Evolutionary conservation across 129 eudicot species (phyloP), one percentile per base, ranked within the genome.

Genomic region (Artemisia argyi): DNA sequence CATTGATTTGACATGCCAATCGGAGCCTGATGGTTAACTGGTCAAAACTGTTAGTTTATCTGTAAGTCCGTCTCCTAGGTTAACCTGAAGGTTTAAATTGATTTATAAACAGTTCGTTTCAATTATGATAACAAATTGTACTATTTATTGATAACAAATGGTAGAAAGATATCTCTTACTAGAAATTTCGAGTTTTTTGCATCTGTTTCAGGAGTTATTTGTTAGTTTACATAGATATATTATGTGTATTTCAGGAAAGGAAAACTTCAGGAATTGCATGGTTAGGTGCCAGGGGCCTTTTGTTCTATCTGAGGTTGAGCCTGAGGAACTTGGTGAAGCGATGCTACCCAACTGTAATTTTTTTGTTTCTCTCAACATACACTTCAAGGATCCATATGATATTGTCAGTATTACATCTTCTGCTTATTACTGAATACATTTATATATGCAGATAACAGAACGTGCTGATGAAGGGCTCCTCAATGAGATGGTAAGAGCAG

Each of bases 381-480:
- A 26, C 69, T 18, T 51, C 50, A 61, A 17, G 52, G 28, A 50
- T 32, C 54, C 59, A 7, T 79, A 50, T 18, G 62, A 54, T 79
- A 62, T 22, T 65, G 64, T 68, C 69, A 15, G 15, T 51, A 24
- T 65, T 15, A 57, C 22, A 6, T 22, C 24, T 59, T 7, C 44
- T 19, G 47, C 15, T 61, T 70, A 55, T 54, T 74, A 47, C 71
- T 46, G 42, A 57, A 44, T 66, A 17, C 10, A 14, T 39, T 63
- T 12, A 42, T 54, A 19, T 54, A 7, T 76, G 81, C 90, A 93
- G 98, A 85, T 80, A 73, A 61, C 87, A 15, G 80, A 82, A 12
- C 85, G 98, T 58, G 98, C 89, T 16, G 97, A 89, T 74, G 92
- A 87, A 80, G 84, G 83, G 87, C 90, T 93, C 68, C 80, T 87